A percentile compares a stretch with the other conserved stretches of the same genome.
Conservation (phyloP, 331 rosid genomes). For the Cydonia oblonga region DNA sequence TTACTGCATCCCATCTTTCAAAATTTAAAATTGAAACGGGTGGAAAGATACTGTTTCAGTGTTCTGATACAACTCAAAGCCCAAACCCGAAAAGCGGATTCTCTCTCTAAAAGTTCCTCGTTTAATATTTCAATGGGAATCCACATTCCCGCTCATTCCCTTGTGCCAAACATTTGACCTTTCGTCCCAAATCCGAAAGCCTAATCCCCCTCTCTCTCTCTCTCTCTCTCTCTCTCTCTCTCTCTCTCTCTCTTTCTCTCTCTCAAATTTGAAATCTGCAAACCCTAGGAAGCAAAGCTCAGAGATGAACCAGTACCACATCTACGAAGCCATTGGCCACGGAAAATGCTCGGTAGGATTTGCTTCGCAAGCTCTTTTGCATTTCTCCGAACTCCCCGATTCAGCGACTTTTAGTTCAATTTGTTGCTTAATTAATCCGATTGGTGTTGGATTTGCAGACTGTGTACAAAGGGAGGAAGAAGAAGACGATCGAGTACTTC, state of each 20-base stretch:
- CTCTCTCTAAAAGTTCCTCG: not conserved
- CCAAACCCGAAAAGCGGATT: not conserved
- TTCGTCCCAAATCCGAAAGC: not conserved
- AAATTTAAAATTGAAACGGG: not conserved
- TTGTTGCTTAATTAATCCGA: not conserved
- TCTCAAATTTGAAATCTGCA: conserved; percentile 14
- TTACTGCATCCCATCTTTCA: not conserved
- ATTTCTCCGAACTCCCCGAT: not conserved
- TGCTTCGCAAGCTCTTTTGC: not conserved
- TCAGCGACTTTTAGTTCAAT: not conserved
- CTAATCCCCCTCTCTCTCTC: not conserved
- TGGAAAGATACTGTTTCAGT: not conserved
- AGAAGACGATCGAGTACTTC: conserved; percentile 90
- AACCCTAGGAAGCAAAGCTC: conserved; percentile 19
- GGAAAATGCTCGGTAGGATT: conserved; percentile 61
- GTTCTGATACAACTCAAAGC: not conserved
- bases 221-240: conserved; percentile 3
- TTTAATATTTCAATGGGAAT: not conserved
- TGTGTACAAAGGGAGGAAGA: conserved; percentile 95
- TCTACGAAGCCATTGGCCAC: conserved; percentile 78
- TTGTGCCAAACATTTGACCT: not conserved
- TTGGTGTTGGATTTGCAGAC: conserved; percentile 32
- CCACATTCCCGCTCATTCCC: not conserved
- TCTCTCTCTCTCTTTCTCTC: too few species aligned
- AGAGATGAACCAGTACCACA: conserved; percentile 55